These are phyloP conservation scores for Arachis monticola DNA, from an alignment of 331 rosid genomes.

Conservation along the genomic window DNA sequence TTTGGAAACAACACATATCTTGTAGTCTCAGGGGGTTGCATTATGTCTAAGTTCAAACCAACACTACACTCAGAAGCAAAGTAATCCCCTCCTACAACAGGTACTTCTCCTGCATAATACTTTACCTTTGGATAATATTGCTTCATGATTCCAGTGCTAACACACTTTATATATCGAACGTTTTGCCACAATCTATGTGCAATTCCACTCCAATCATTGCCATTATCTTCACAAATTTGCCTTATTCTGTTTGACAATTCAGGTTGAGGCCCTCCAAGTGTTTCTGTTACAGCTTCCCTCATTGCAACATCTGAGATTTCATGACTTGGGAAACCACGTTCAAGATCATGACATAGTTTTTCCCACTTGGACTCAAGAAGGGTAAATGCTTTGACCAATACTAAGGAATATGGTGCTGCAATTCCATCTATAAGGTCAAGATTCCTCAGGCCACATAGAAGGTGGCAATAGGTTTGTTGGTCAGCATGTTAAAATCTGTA, in stretches of 20 bases:
- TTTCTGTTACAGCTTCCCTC: constrained; percentile 53
- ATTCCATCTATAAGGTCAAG: constrained; percentile 55
- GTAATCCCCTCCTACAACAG: constrained; percentile 66
- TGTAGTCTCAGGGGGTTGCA: constrained; percentile 59
- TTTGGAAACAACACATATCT: constrained; percentile 60
- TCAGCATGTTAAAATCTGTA: constrained; percentile 40
- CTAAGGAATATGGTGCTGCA: constrained; percentile 57
- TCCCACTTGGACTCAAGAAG: constrained; percentile 62
- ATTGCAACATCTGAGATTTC: constrained; percentile 53
- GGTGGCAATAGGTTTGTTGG: constrained; percentile 73
- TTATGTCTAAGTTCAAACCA: constrained; percentile 62
- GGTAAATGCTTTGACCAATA: constrained; percentile 50
- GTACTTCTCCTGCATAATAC: constrained; percentile 61
- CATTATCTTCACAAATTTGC: constrained; percentile 45
- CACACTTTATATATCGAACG: constrained; percentile 56
- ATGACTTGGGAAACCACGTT: constrained; percentile 49
- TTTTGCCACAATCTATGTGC: constrained; percentile 65
- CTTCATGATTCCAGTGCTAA: constrained; percentile 70
- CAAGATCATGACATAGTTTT: constrained; percentile 62
- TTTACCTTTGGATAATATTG: constrained; percentile 59
- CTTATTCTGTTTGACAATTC: constrained; percentile 55
- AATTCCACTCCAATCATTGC: constrained; percentile 56
- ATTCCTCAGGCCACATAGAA: constrained; percentile 64
- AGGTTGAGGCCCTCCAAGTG: constrained; percentile 60
- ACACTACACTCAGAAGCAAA: constrained; percentile 68